Evolutionary conservation across 345 rosid genomes (phyloP).

Genomic region (Garcia nutans): DNA sequence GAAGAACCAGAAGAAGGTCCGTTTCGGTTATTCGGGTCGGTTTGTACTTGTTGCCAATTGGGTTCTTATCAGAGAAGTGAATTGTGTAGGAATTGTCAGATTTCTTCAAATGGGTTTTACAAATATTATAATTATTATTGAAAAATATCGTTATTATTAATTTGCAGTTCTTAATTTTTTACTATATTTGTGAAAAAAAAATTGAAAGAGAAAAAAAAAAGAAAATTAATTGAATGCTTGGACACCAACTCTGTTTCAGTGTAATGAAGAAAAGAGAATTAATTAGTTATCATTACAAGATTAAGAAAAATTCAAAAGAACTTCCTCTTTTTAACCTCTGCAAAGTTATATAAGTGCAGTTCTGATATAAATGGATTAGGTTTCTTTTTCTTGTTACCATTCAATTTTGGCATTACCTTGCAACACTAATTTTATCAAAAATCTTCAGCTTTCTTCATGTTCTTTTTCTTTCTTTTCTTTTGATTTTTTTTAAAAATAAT

Average conservation of each 20-base stretch:
- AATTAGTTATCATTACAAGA: background rate
- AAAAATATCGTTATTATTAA: slow-evolving; percentile 4
- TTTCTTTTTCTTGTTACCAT: background rate
- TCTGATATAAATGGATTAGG: background rate
- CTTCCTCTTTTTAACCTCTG: background rate
- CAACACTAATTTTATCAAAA: background rate
- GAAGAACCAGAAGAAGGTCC: too few relatives aligned
- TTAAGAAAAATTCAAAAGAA: background rate
- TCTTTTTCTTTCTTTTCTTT: too few relatives aligned
- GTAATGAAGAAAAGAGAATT: background rate
- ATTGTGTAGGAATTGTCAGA: slow-evolving; percentile 45
- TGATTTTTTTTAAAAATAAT: too few relatives aligned
- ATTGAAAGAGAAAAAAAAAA: background rate
- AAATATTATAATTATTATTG: slow-evolving; percentile 22
- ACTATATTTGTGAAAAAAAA: background rate
- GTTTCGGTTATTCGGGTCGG: slow-evolving; percentile 6
- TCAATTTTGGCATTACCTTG: background rate
- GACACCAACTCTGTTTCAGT: background rate
- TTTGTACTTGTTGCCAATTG: slow-evolving; percentile 52
- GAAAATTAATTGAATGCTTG: slow-evolving; percentile 3
- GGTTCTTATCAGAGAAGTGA: slow-evolving; percentile 36
- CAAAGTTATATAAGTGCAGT: background rate
- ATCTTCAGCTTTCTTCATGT: too few relatives aligned
- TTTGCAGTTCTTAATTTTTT: background rate
- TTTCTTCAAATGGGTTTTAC: slow-evolving; percentile 23